Evolutionary conservation across 1,284 basidiomycete genomes (phyloP).

Genomic region (Tilletia indica): DNA sequence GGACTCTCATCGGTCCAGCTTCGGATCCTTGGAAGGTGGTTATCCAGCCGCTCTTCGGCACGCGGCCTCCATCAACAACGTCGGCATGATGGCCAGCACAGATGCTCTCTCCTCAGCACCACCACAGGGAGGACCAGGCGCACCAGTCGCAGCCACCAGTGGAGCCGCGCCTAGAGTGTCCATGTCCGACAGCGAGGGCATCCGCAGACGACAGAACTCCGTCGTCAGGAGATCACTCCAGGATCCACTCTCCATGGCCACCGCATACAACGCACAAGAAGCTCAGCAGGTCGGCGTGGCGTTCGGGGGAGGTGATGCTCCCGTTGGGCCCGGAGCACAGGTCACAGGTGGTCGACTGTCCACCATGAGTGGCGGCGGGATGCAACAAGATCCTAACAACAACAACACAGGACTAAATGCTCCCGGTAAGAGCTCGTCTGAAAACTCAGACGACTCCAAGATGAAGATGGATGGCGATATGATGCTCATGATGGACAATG

Average conservation of each 20-base stretch:
- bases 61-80: neutral
- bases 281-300: slow-evolving; percentile 8
- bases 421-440: slow-evolving; percentile 3
- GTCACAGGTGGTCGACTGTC: neutral
- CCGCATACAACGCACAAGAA: neutral
- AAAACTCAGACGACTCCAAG: slow-evolving; percentile 2
- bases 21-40: neutral
- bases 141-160: neutral
- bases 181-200: neutral
- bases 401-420: neutral
- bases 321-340: neutral
- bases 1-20: slow-evolving; percentile 13
- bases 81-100: neutral
- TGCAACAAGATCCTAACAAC: neutral
- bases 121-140: neutral
- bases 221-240: slow-evolving; percentile 10
- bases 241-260: slow-evolving; percentile 9
- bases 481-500: neutral
- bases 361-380: neutral
- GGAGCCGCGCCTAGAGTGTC: neutral
- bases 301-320: neutral
- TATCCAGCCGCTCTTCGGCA: neutral
- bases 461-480: slow-evolving; percentile 6
- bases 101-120: neutral
- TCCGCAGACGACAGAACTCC: neutral